A percentile compares a stretch with the other conserved stretches of the same genome.
Conservation (phyloP, 2,329 filamentous ascomycete species). For the Cercospora berteroae region DNA sequence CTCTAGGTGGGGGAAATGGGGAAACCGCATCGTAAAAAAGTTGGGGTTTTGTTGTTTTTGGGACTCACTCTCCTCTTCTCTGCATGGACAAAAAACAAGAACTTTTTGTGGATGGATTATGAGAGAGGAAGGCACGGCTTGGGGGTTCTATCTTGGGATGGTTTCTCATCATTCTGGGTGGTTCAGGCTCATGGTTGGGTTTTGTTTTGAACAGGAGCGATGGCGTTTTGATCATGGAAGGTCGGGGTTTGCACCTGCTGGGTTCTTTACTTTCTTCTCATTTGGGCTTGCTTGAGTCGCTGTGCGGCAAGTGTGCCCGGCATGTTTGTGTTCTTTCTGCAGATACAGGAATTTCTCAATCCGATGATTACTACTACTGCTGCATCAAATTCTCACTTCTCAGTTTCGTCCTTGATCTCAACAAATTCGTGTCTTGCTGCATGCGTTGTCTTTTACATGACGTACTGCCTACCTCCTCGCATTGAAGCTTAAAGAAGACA, state of each 20-base stretch:
- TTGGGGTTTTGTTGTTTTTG: not conserved
- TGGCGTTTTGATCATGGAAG: not conserved
- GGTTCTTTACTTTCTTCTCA: not conserved
- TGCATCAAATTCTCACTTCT: no score
- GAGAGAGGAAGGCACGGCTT: not conserved
- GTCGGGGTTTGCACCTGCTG: not conserved
- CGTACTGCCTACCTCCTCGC: not conserved
- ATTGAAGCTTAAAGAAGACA: not conserved
- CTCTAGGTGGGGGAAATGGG: not conserved
- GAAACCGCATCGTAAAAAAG: not conserved
- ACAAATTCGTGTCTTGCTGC: not conserved
- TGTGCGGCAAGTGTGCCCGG: not conserved
- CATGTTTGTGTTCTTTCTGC: not conserved
- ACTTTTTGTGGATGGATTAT: not conserved
- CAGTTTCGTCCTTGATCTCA: not conserved
- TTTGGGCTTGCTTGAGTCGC: not conserved
- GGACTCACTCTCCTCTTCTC: not conserved
- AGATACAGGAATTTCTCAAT: not conserved
- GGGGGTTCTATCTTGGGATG: not conserved
- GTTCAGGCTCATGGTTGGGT: not conserved
- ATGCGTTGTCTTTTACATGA: not conserved
- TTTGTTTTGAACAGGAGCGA: not conserved
- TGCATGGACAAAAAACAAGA: not conserved
- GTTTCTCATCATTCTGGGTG: not conserved
- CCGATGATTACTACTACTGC: not conserved